These are phyloP conservation scores for Zasmidium angulare DNA, from an alignment of 2,329 filamentous ascomycete species.

Conservation along the genomic window DNA sequence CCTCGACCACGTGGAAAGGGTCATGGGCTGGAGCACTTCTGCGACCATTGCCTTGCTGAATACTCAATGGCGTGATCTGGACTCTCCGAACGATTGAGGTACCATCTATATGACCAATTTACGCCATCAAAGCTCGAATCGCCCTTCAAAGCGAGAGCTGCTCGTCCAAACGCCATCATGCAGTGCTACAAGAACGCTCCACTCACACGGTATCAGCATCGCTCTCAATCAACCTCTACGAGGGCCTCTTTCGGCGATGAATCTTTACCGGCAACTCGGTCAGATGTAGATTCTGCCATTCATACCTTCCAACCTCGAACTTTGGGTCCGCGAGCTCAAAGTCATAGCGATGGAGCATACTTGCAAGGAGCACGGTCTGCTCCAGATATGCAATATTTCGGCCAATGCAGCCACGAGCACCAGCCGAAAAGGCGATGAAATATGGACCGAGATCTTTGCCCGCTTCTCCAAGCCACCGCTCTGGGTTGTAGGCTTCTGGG, in stretches of 20 bases:
- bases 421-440: slow-evolving; percentile 36
- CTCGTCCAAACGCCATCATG: neutral
- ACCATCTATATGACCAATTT: neutral
- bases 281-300: slow-evolving; percentile 40
- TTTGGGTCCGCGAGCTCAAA: slow-evolving; percentile 38
- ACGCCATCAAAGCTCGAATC: neutral
- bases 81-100: slow-evolving; percentile 14
- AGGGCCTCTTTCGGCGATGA: slow-evolving; percentile 30
- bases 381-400: slow-evolving; percentile 32
- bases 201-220: neutral
- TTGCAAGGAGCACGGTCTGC: slow-evolving; percentile 29
- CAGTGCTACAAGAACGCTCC: slow-evolving; percentile 5
- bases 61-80: slow-evolving; percentile 25
- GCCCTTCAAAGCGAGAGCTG: neutral
- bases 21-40: slow-evolving; percentile 22
- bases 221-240: neutral
- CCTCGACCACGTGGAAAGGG: slow-evolving; percentile 15
- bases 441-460: slow-evolving; percentile 17
- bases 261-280: slow-evolving; percentile 41
- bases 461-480: slow-evolving; percentile 24
- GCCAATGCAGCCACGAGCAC: slow-evolving; percentile 38
- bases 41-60: slow-evolving; percentile 18
- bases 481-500: slow-evolving; percentile 17
- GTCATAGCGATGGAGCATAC: slow-evolving; percentile 39
- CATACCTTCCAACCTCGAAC: slow-evolving; percentile 37